Percentiles rank a stretch among this genome's conserved stretches.
Evolutionary conservation across 306 rosid species (phyloP).

Genomic region (Citrullus mucosospermus): DNA sequence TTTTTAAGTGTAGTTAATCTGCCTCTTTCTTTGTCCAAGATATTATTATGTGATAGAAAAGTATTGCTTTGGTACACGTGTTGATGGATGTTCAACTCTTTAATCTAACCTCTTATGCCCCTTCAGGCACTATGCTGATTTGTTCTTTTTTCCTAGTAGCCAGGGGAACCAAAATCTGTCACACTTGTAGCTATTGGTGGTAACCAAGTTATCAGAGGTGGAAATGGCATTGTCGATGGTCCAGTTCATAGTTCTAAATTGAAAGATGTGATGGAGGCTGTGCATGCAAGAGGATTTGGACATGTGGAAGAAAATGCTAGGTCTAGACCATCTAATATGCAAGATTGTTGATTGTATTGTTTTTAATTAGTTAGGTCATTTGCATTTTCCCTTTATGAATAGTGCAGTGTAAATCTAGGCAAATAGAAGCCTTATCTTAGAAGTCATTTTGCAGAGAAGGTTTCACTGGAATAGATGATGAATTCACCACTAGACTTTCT

Average conservation of each 20-base stretch:
- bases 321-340: constrained; percentile 25
- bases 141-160: constrained; percentile 35
- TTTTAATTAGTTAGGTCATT: constrained; percentile 4
- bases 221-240: constrained; percentile 59
- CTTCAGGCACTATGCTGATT: constrained; percentile 9
- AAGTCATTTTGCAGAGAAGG: constrained; percentile 68
- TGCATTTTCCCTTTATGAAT: constrained; percentile 10
- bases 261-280: constrained; percentile 34
- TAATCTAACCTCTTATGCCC: not conserved
- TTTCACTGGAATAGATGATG: constrained; percentile 34
- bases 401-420: not conserved
- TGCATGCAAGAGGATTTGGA: constrained; percentile 29
- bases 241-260: constrained; percentile 35
- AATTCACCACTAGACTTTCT: constrained; percentile 37
- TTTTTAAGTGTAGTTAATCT: not conserved
- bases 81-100: not conserved
- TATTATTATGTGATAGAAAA: not conserved
- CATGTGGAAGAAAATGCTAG: constrained; percentile 48
- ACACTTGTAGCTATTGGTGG: constrained; percentile 77
- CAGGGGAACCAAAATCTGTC: constrained; percentile 69
- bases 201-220: constrained; percentile 71
- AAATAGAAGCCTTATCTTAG: constrained; percentile 19
- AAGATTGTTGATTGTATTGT: constrained; percentile 8
- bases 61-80: not conserved
- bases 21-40: not conserved